These are phyloP conservation scores for Gaertneriomyces semiglobifer DNA, from an alignment of 192 early-diverging fungal genomes.

Conservation along the genomic window DNA sequence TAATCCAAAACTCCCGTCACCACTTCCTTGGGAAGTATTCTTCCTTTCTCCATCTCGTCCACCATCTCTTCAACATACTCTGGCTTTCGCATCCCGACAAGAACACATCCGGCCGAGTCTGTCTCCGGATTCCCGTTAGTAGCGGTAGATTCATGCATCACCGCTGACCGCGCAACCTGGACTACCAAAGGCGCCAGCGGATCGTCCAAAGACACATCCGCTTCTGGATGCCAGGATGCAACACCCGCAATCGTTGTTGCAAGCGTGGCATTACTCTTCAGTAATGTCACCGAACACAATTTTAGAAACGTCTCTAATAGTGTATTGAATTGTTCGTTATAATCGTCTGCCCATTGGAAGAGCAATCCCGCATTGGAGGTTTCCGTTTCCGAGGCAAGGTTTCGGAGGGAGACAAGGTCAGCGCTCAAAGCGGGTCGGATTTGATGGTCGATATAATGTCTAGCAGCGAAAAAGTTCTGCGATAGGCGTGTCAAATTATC, in stretches of 20 bases:
- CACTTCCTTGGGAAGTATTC: not conserved
- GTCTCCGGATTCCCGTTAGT: not conserved
- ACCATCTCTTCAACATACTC: slow-evolving; percentile 60
- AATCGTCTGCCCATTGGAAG: slow-evolving; percentile 41
- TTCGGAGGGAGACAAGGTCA: slow-evolving; percentile 46
- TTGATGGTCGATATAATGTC: slow-evolving; percentile 57
- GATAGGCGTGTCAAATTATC: slow-evolving; percentile 61
- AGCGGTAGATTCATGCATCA: not conserved
- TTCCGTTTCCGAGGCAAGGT: slow-evolving; percentile 18
- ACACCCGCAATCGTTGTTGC: slow-evolving; percentile 44
- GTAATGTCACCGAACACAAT: slow-evolving; percentile 49
- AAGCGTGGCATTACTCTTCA: slow-evolving; percentile 55
- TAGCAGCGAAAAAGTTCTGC: slow-evolving; percentile 60
- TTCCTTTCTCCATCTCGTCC: slow-evolving; percentile 30
- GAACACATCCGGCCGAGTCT: slow-evolving; percentile 45
- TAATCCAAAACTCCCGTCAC: too few relatives aligned
- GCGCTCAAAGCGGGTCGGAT: slow-evolving; percentile 50
- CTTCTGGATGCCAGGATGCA: slow-evolving; percentile 18
- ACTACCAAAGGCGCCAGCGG: slow-evolving; percentile 54
- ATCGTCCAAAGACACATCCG: slow-evolving; percentile 27
- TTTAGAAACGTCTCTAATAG: slow-evolving; percentile 38
- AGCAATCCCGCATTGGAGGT: slow-evolving; percentile 25
- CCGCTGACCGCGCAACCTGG: slow-evolving; percentile 36
- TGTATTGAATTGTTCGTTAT: slow-evolving; percentile 12
- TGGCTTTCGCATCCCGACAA: slow-evolving; percentile 61